Evolutionary conservation across 1,284 basidiomycete species (phyloP), one percentile per base, ranked within the genome.

Genomic region (Malassezia furfur): DNA sequence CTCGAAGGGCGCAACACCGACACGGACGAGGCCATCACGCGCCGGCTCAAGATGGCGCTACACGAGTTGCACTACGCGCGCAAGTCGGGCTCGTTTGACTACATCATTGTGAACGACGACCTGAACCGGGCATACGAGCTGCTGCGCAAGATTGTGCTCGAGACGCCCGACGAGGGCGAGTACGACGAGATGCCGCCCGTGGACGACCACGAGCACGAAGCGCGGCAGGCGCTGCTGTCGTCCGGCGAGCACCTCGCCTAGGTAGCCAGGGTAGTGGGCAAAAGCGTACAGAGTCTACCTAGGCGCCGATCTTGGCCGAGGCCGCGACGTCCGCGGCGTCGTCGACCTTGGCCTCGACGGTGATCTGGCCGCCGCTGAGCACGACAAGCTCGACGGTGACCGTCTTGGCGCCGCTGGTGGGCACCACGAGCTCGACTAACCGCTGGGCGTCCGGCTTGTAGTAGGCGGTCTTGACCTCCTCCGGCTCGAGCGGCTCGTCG

Each of bases 21-120:
- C 75, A 82, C 83, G 5, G 83, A 85, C 12, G 82, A 82, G 1
- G 82, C 84, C 12, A 81, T 93, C 22, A 77, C 82, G 54, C 85
- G 85, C 67, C 83, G 93, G 5, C 80, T 98, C 2, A 80, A 81
- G 1, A 87, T 86, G 15, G 90, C 93, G 0, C 78, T 85, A 43
- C 81, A 81, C 57, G 93, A 99, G 77, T 82, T 98, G 64, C 81
- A 84, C 60, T 96, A 86, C 75, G 94, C 94, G 1, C 82, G 75
- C 19, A 30, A 85, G 68, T 79, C 82, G 2, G 83, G 82, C 25
- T 80, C 81, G 1, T 88, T 91, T 67, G 87, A 96, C 73, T 72
- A 86, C 43, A 82, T 96, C 54, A 84, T 98, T 61, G 84, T 96
- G 61, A 98, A 98, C 77, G 90, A 94, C 67, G 83, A 93, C 69